These are phyloP conservation scores for Saccharomycopsis sp. DNA, from an alignment of 805 yeast genomes.

Conservation along the genomic window DNA sequence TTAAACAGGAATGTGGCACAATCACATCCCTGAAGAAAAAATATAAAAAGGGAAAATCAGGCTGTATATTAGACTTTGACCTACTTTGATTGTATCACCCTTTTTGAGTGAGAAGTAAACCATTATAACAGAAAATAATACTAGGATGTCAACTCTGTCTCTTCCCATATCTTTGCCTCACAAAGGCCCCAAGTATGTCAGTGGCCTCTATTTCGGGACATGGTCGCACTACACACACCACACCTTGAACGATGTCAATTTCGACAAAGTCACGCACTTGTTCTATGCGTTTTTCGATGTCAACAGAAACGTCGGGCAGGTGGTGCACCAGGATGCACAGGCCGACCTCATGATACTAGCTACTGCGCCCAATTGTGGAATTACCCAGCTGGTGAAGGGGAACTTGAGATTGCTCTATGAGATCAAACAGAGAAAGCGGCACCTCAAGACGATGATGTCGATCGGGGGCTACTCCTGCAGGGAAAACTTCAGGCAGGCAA, in stretches of 20 bases:
- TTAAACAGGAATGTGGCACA: too few species aligned
- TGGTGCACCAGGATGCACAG: slow-evolving; percentile 55
- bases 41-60: too few species aligned
- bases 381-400: slow-evolving; percentile 32
- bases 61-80: too few species aligned
- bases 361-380: slow-evolving; percentile 8
- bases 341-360: slow-evolving; percentile 45
- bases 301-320: slow-evolving; percentile 44
- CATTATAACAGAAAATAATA: neutral
- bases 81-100: too few species aligned
- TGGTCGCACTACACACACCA: slow-evolving; percentile 65
- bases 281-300: slow-evolving; percentile 73
- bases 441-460: slow-evolving; percentile 57
- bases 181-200: neutral
- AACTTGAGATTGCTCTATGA: slow-evolving; percentile 42
- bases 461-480: slow-evolving; percentile 77
- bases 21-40: too few species aligned
- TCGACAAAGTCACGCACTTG: slow-evolving; percentile 51
- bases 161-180: too few species aligned
- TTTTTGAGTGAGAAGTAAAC: too few species aligned
- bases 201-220: slow-evolving; percentile 43
- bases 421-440: slow-evolving; percentile 35
- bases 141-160: too few species aligned
- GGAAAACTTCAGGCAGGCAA: slow-evolving; percentile 40
- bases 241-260: slow-evolving; percentile 56